A percentile compares a stretch with the other conserved stretches of the same genome.
These are phyloP conservation scores for Adansonia grandidieri DNA, from an alignment of 441 rosid genomes.

Conservation along the genomic window DNA sequence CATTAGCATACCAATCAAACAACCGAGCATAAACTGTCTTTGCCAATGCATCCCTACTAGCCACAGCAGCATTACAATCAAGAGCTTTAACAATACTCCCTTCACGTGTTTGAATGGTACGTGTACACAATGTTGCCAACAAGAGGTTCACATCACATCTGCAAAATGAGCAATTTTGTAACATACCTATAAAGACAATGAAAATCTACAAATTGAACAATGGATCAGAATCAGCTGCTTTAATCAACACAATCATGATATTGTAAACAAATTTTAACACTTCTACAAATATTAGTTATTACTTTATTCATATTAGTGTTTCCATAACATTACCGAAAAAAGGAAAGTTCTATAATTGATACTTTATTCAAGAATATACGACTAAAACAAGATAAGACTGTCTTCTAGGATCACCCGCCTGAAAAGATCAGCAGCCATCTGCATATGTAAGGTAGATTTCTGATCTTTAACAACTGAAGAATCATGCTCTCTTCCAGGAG, in stretches of 20 bases:
- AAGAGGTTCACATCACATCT: slow-evolving; percentile 89
- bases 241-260: background rate
- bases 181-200: slow-evolving; percentile 15
- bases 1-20: slow-evolving; percentile 82
- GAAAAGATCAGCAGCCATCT: slow-evolving; percentile 89
- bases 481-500: slow-evolving; percentile 92
- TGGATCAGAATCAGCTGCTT: background rate
- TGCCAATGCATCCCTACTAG: slow-evolving; percentile 95
- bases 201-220: slow-evolving; percentile 8
- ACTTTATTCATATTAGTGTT: background rate
- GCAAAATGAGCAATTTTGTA: slow-evolving; percentile 33
- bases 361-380: slow-evolving; percentile 1
- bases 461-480: slow-evolving; percentile 81
- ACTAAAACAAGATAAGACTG: slow-evolving; percentile 23
- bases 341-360: background rate
- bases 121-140: slow-evolving; percentile 78
- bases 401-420: slow-evolving; percentile 54
- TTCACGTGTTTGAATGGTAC: slow-evolving; percentile 95
- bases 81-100: slow-evolving; percentile 89
- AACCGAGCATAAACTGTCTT: slow-evolving; percentile 91
- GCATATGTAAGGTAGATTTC: slow-evolving; percentile 77
- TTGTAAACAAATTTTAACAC: slow-evolving; percentile 12
- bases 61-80: slow-evolving; percentile 87
- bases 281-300: background rate
- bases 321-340: background rate